phyloP scores from a whole-genome alignment of 495 filamentous ascomycete species.

The Trichoderma erinaceum region DNA sequence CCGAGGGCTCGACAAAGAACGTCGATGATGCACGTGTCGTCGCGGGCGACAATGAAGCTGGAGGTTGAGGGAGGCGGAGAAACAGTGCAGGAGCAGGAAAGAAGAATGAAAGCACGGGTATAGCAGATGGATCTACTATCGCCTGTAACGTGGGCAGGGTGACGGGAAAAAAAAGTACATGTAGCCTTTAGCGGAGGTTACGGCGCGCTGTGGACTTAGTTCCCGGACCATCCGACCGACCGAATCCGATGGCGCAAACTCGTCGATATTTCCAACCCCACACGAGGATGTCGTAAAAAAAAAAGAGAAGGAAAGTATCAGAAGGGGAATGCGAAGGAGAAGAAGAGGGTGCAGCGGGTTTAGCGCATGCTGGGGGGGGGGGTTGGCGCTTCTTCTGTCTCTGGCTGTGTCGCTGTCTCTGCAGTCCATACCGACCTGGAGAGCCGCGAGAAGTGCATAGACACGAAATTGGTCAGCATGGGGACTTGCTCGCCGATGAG shows the following conservation, averaged over 20 bases:
- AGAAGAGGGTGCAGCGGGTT: not conserved
- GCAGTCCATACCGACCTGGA: not conserved
- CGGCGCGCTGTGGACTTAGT: slow-evolving; percentile 8
- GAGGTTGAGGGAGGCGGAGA: not conserved
- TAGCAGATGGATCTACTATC: not conserved
- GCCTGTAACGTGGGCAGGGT: slow-evolving; percentile 6
- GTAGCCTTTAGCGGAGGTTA: slow-evolving; percentile 7
- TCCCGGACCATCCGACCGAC: slow-evolving; percentile 14
- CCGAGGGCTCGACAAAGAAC: not conserved
- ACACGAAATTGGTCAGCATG: slow-evolving; percentile 10
- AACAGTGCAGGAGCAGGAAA: not conserved
- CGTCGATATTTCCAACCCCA: not conserved
- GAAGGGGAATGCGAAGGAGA: not conserved
- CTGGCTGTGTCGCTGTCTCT: not conserved
- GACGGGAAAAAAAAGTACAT: not conserved
- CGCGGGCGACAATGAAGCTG: not conserved
- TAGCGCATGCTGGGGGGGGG: not conserved
- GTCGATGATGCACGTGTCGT: slow-evolving; percentile 12
- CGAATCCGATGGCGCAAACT: not conserved
- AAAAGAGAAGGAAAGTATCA: not conserved
- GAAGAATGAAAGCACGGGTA: not conserved
- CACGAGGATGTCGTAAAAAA: not conserved
- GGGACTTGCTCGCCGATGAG: not conserved
- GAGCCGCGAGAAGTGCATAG: not conserved
- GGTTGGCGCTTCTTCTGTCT: not conserved